phyloP scores from a whole-genome alignment of 1,284 basidiomycete genomes.

The Phylloporus sp. region DNA sequence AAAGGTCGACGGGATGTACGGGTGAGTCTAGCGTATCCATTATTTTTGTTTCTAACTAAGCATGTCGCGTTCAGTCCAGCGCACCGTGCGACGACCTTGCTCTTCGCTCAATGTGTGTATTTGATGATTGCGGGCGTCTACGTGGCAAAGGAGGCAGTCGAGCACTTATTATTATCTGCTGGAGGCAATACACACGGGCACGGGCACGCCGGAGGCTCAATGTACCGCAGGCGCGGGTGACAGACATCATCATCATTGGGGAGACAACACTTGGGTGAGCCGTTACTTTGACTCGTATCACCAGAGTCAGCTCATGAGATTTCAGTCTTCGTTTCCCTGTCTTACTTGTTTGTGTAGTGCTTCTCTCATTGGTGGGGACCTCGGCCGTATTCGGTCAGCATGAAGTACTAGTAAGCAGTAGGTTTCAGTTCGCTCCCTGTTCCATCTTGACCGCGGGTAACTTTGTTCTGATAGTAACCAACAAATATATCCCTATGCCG shows the following conservation, averaged over 20 bases:
- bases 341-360: conserved; percentile 59
- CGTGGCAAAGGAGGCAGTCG: conserved; percentile 92
- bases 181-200: conserved; percentile 41
- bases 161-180: conserved; percentile 73
- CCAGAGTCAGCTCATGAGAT: conserved; percentile 4
- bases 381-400: conserved; percentile 35
- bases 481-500: conserved; percentile 34
- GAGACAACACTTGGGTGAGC: conserved; percentile 49
- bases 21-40: conserved; percentile 19
- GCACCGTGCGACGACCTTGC: conserved; percentile 75
- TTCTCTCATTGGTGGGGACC: conserved; percentile 53
- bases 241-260: conserved; percentile 66
- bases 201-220: conserved; percentile 19
- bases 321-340: conserved; percentile 69
- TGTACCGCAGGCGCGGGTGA: conserved; percentile 34
- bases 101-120: conserved; percentile 90
- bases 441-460: not conserved
- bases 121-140: conserved; percentile 91
- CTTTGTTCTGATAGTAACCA: conserved; percentile 28
- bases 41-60: not conserved
- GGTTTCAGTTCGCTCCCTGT: conserved; percentile 11
- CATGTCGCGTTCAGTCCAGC: conserved; percentile 54
- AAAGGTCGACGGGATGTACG: conserved; percentile 29
- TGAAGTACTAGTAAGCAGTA: conserved; percentile 37
- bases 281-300: not conserved